A percentile compares a stretch with the other conserved stretches of the same genome.
These are phyloP conservation scores for Marchantia paleacea DNA, from an alignment of 225 moss, liverwort and hornwort genomes.

Conservation along the genomic window DNA sequence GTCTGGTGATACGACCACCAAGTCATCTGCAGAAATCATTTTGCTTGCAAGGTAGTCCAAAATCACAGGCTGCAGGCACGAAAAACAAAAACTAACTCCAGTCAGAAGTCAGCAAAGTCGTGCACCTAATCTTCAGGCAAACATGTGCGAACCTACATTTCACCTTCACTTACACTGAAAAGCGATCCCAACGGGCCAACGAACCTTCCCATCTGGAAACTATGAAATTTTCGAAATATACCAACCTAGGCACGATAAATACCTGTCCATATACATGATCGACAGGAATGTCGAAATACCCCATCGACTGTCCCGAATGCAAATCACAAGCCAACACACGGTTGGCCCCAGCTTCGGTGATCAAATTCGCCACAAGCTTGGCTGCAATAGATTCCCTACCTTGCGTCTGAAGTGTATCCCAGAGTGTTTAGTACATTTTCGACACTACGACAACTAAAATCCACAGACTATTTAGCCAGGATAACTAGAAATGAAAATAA, in stretches of 20 bases:
- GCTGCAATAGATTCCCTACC: slow-evolving; percentile 96
- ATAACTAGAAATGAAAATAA: too few species aligned
- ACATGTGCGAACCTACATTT: background rate
- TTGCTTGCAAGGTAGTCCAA: slow-evolving; percentile 98
- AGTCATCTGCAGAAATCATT: slow-evolving; percentile 89
- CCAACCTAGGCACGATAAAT: background rate
- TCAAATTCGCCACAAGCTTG: slow-evolving; percentile 88
- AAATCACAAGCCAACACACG: slow-evolving; percentile 92
- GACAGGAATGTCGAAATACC: slow-evolving; percentile 98
- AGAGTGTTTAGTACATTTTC: too few species aligned
- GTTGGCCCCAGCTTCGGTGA: slow-evolving; percentile 91
- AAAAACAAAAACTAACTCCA: background rate
- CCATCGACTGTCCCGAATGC: slow-evolving; percentile 93
- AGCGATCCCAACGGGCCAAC: background rate
- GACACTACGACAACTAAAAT: too few species aligned
- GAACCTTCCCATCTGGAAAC: background rate
- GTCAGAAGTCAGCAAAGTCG: background rate
- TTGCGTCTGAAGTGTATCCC: slow-evolving; percentile 54
- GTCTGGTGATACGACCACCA: slow-evolving; percentile 95
- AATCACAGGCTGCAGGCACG: slow-evolving; percentile 69
- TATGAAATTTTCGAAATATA: background rate
- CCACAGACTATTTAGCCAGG: too few species aligned
- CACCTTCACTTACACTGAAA: background rate
- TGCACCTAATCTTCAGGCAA: background rate
- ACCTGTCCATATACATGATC: slow-evolving; percentile 97